These are phyloP conservation scores for Solanum ossicruentum DNA, from an alignment of 257 asterid genomes.

Conservation along the genomic window DNA sequence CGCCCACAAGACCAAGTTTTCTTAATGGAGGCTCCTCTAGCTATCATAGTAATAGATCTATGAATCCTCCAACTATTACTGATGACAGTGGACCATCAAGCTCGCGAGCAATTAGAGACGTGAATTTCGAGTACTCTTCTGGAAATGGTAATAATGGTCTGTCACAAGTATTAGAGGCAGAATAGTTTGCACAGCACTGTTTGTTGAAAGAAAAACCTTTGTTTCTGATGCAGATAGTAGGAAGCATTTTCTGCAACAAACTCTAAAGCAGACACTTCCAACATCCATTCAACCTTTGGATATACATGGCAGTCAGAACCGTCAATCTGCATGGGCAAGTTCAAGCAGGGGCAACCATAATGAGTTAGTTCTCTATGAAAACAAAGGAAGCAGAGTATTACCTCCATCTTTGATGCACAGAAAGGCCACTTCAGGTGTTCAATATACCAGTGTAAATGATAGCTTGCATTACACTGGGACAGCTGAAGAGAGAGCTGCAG, in stretches of 20 bases:
- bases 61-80: slow-evolving; percentile 8
- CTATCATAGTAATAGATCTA: slow-evolving; percentile 6
- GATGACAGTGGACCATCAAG: slow-evolving; percentile 33
- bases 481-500: slow-evolving; percentile 63
- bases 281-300: slow-evolving; percentile 30
- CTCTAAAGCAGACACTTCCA: slow-evolving; percentile 41
- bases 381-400: slow-evolving; percentile 40
- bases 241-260: slow-evolving; percentile 16
- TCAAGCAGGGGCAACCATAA: slow-evolving; percentile 18
- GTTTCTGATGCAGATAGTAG: slow-evolving; percentile 16
- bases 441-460: slow-evolving; percentile 33
- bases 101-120: slow-evolving; percentile 13
- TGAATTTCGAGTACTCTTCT: slow-evolving; percentile 4
- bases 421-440: slow-evolving; percentile 23
- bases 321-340: slow-evolving; percentile 35
- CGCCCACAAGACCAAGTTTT: slow-evolving; percentile 24
- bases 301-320: slow-evolving; percentile 35
- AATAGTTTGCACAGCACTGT: neutral
- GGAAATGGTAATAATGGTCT: slow-evolving; percentile 15
- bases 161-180: neutral
- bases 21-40: slow-evolving; percentile 28
- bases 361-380: slow-evolving; percentile 26
- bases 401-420: slow-evolving; percentile 47
- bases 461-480: slow-evolving; percentile 35
- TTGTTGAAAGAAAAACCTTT: neutral